A percentile compares a stretch with the other conserved stretches of the same genome.
These are phyloP conservation scores for Curvularia eragrostidis DNA, from an alignment of 2,329 filamentous ascomycete genomes.

Conservation along the genomic window DNA sequence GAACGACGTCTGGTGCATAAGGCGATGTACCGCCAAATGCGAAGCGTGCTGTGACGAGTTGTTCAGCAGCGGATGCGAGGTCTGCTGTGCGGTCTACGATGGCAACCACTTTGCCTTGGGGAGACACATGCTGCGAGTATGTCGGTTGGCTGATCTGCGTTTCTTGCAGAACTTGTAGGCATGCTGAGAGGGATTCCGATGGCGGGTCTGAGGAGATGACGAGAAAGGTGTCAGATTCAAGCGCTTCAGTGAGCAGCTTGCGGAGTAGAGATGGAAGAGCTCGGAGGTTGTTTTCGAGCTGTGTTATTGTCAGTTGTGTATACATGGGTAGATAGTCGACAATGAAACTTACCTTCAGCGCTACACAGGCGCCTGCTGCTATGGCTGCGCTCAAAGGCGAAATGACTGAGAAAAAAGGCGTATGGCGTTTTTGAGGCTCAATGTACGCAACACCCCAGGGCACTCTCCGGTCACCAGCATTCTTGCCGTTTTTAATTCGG, in stretches of 20 bases:
- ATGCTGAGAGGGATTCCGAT: constrained; percentile 30
- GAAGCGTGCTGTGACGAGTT: constrained; percentile 62
- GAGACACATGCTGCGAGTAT: constrained; percentile 47
- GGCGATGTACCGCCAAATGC: constrained; percentile 63
- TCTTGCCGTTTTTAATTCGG: constrained; percentile 49
- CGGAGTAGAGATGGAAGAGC: constrained; percentile 47
- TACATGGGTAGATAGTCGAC: not conserved
- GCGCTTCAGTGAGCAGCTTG: constrained; percentile 48
- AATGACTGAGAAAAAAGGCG: constrained; percentile 52
- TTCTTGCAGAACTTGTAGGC: constrained; percentile 47
- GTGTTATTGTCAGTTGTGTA: not conserved
- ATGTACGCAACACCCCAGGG: constrained; percentile 57
- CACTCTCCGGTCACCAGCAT: constrained; percentile 45
- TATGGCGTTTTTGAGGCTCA: constrained; percentile 55
- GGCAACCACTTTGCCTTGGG: constrained; percentile 55
- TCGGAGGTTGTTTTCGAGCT: constrained; percentile 53
- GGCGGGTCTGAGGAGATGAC: constrained; percentile 48
- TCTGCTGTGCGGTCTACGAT: constrained; percentile 68
- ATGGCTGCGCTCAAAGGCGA: constrained; percentile 54
- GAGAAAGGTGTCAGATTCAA: constrained; percentile 59
- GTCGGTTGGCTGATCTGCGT: constrained; percentile 17
- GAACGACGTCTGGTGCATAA: constrained; percentile 67
- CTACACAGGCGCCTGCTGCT: constrained; percentile 60
- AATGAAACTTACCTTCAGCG: constrained; percentile 53
- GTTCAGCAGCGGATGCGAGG: constrained; percentile 59